A percentile compares a stretch with the other conserved stretches of the same genome.
These are phyloP conservation scores for Penicillium mononematosum DNA, from an alignment of 495 filamentous ascomycete genomes.

Conservation along the genomic window DNA sequence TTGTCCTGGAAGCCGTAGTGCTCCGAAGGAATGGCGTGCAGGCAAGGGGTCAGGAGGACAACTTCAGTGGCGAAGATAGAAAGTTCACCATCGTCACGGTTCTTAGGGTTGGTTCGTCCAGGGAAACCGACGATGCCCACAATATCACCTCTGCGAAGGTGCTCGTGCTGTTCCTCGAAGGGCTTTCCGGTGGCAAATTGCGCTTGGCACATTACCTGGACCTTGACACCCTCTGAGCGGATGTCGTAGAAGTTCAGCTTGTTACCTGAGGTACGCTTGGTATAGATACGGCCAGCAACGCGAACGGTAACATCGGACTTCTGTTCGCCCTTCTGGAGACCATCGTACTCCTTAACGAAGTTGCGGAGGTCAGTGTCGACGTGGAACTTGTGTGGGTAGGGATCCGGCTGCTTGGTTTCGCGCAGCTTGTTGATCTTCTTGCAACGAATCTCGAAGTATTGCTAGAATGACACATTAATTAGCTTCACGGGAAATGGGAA, in stretches of 20 bases:
- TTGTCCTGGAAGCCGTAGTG: constrained; percentile 93
- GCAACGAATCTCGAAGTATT: constrained; percentile 97
- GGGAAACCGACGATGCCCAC: constrained; percentile 87
- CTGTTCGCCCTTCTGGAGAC: constrained; percentile 82
- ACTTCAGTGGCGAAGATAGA: constrained; percentile 91
- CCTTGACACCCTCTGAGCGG: constrained; percentile 74
- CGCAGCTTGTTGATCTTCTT: constrained; percentile 81
- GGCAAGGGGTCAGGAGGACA: constrained; percentile 80
- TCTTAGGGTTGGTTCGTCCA: constrained; percentile 87
- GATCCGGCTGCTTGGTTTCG: constrained; percentile 75
- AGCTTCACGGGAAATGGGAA: not conserved
- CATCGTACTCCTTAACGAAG: constrained; percentile 69
- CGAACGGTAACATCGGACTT: constrained; percentile 68
- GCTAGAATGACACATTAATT: constrained; percentile 47
- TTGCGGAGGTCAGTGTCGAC: constrained; percentile 74
- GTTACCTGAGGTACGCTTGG: constrained; percentile 74
- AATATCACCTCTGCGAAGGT: constrained; percentile 86
- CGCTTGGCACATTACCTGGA: constrained; percentile 90
- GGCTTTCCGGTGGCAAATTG: constrained; percentile 62
- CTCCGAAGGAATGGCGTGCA: constrained; percentile 90
- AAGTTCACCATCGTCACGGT: constrained; percentile 79
- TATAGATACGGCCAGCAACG: constrained; percentile 83
- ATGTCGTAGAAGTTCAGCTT: constrained; percentile 96
- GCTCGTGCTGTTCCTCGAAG: constrained; percentile 86
- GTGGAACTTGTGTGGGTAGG: constrained; percentile 97